Evolutionary conservation across 2,329 filamentous ascomycete species (phyloP).

Genomic region (Neodidymelliopsis sp.): DNA sequence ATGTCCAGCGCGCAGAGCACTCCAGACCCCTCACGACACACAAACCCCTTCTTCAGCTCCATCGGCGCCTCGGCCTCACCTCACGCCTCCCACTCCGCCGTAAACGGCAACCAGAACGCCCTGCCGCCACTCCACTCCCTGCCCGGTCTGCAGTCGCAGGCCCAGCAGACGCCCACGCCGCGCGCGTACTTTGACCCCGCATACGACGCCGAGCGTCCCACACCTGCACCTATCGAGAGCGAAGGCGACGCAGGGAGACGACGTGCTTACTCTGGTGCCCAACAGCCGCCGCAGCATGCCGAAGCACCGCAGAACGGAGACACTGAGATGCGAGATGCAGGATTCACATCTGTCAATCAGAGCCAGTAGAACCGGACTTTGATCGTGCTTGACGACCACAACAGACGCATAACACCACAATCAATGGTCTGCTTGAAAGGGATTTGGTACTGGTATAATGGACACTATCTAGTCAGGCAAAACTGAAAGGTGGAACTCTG

Average conservation of each 20-base stretch:
- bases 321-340: conserved; percentile 51
- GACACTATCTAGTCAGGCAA: no score
- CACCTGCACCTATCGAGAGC: conserved; percentile 26
- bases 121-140: conserved; percentile 38
- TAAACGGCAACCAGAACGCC: conserved; percentile 39
- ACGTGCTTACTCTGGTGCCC: conserved; percentile 41
- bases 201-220: conserved; percentile 40
- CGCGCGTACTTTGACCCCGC: conserved; percentile 43
- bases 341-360: conserved; percentile 46
- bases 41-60: conserved; percentile 42
- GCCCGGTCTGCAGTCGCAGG: conserved; percentile 33
- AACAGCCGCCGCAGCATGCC: conserved; percentile 28
- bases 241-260: conserved; percentile 34
- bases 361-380: conserved; percentile 36
- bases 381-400: background rate
- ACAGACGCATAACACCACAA: no score
- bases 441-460: no score
- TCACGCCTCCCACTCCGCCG: conserved; percentile 27
- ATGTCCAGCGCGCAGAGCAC: conserved; percentile 50
- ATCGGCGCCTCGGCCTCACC: conserved; percentile 34
- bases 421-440: no score
- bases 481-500: no score
- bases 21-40: conserved; percentile 42
- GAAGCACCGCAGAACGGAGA: conserved; percentile 47
- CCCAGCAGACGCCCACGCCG: conserved; percentile 28